Conservation (phyloP, 2,329 filamentous ascomycete species). For the Keithomyces neogunnii region DNA sequence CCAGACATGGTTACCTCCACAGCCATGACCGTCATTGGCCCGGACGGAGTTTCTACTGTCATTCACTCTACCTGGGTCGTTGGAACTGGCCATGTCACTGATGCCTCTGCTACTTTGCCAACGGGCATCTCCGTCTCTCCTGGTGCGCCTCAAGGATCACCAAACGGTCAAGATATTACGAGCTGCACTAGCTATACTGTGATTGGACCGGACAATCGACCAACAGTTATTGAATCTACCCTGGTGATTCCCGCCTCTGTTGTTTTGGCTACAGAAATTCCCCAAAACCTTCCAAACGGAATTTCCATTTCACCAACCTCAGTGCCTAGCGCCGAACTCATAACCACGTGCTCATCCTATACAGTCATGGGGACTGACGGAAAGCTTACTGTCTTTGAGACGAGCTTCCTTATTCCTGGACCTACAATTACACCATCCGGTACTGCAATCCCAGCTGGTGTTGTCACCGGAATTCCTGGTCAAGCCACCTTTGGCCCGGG, state of each 20-base stretch:
- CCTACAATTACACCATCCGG: slow-evolving; percentile 8
- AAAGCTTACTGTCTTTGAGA: slow-evolving; percentile 19
- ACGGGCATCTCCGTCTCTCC: background rate
- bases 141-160: slow-evolving; percentile 1
- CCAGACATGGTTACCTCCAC: slow-evolving; percentile 4
- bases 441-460: slow-evolving; percentile 8
- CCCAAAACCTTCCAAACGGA: slow-evolving; percentile 8
- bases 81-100: slow-evolving; percentile 3
- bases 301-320: slow-evolving; percentile 6
- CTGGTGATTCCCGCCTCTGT: slow-evolving; percentile 18
- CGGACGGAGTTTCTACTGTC: slow-evolving; percentile 8
- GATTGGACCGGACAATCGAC: slow-evolving; percentile 22
- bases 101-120: slow-evolving; percentile 4
- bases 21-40: slow-evolving; percentile 5
- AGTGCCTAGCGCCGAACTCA: slow-evolving; percentile 9
- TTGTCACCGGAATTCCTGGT: slow-evolving; percentile 16
- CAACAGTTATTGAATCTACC: slow-evolving; percentile 26
- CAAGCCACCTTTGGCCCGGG: slow-evolving; percentile 11
- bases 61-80: slow-evolving; percentile 8
- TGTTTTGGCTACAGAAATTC: slow-evolving; percentile 6
- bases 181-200: slow-evolving; percentile 17
- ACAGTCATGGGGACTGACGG: slow-evolving; percentile 20
- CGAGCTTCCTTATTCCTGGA: slow-evolving; percentile 15
- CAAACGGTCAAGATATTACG: slow-evolving; percentile 7
- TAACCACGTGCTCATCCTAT: slow-evolving; percentile 19